Percentiles rank a stretch among this genome's conserved stretches.
Evolutionary conservation across 1,139 yeast genomes (phyloP).

Genomic region (Komagataea norvegica): DNA sequence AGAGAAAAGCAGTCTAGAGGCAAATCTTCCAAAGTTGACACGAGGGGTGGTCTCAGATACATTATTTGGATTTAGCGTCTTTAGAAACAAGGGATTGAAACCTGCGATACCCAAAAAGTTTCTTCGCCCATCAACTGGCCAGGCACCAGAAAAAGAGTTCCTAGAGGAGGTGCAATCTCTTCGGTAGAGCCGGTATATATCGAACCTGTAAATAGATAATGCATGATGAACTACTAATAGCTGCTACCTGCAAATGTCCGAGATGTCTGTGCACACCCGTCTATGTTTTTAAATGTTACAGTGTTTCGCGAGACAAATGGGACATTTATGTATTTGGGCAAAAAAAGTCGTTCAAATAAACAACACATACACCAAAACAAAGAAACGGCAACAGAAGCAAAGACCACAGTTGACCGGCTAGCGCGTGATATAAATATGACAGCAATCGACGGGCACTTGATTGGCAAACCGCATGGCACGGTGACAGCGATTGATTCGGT

Average conservation of each 20-base stretch:
- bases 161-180: neutral
- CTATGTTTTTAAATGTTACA: neutral
- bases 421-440: neutral
- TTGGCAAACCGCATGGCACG: constrained; percentile 6
- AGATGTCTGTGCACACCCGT: neutral
- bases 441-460: constrained; percentile 6
- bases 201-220: too few species aligned
- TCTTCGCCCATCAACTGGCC: too few species aligned
- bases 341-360: neutral
- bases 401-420: neutral
- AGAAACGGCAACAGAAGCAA: neutral
- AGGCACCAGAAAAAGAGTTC: too few species aligned
- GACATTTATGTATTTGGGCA: neutral
- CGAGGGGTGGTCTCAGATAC: constrained; percentile 7
- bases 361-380: neutral
- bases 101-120: constrained; percentile 3
- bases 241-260: too few species aligned
- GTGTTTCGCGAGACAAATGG: neutral
- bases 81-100: constrained; percentile 5
- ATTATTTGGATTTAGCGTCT: constrained; percentile 3
- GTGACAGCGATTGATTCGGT: constrained; percentile 58
- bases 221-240: too few species aligned
- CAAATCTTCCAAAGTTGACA: neutral
- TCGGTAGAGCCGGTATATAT: too few species aligned
- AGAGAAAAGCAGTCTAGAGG: neutral